phyloP scores from a whole-genome alignment of 1,284 basidiomycete genomes.

The Meripilus lineatus region DNA sequence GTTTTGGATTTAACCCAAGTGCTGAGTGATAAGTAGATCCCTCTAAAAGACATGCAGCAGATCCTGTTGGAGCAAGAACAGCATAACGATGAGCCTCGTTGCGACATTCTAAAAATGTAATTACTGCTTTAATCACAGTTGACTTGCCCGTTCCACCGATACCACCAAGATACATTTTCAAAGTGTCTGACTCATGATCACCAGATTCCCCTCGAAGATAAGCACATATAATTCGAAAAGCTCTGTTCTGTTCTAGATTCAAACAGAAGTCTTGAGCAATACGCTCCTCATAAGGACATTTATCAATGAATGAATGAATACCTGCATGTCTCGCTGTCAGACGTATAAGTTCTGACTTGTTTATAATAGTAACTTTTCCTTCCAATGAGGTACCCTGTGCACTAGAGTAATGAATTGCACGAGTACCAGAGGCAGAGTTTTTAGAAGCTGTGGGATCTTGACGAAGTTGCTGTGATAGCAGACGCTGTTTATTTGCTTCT shows the following conservation, averaged over 20 bases:
- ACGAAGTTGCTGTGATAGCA: no score
- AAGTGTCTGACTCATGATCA: slow-evolving; percentile 14
- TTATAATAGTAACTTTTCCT: background rate
- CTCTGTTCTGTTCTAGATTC: slow-evolving; percentile 11
- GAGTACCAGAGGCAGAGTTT: no score
- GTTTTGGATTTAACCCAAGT: slow-evolving; percentile 1
- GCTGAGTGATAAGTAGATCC: slow-evolving; percentile 15
- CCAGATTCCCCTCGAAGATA: background rate
- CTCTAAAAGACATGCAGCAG: slow-evolving; percentile 11
- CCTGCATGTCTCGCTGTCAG: background rate
- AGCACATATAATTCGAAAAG: slow-evolving; percentile 4
- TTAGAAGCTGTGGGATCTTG: no score
- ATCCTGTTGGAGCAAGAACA: slow-evolving; percentile 12
- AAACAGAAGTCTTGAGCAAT: background rate
- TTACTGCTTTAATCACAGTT: slow-evolving; percentile 27
- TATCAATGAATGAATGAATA: background rate
- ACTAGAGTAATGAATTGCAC: no score
- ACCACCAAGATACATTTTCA: no score
- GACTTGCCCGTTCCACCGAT: slow-evolving; percentile 35
- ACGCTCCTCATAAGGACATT: background rate
- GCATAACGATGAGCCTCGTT: slow-evolving; percentile 8
- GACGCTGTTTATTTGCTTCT: no score
- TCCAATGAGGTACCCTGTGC: background rate
- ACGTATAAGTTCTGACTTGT: background rate
- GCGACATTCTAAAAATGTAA: slow-evolving; percentile 4